Conservation (phyloP, 2,329 filamentous ascomycete species). For the Fusarium devonianum region DNA sequence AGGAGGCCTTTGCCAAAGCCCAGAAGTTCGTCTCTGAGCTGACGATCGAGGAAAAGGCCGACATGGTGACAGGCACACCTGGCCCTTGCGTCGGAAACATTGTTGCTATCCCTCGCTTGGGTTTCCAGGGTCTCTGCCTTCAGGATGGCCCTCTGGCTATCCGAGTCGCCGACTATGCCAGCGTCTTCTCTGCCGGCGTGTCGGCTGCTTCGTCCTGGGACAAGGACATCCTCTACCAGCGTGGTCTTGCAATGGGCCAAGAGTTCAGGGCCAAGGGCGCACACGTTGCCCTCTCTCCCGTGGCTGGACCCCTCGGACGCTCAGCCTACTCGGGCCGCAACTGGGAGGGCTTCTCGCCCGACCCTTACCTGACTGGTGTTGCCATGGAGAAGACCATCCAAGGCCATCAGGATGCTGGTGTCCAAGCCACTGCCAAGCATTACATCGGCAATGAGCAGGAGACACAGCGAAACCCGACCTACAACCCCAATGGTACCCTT, state of each 20-base stretch:
- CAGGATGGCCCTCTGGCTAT: slow-evolving; percentile 46
- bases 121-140: slow-evolving; percentile 53
- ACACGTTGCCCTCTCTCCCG: slow-evolving; percentile 66
- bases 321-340: slow-evolving; percentile 63
- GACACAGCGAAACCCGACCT: slow-evolving; percentile 43
- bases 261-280: slow-evolving; percentile 78
- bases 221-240: slow-evolving; percentile 70
- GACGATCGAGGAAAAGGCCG: slow-evolving; percentile 43
- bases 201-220: slow-evolving; percentile 73
- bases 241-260: slow-evolving; percentile 58
- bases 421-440: slow-evolving; percentile 51
- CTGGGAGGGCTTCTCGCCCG: slow-evolving; percentile 70
- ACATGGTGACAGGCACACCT: slow-evolving; percentile 46
- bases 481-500: slow-evolving; percentile 35
- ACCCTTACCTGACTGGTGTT: slow-evolving; percentile 72
- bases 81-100: slow-evolving; percentile 49
- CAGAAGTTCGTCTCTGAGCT: slow-evolving; percentile 43
- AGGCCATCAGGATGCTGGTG: slow-evolving; percentile 47
- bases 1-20: slow-evolving; percentile 48
- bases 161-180: slow-evolving; percentile 52
- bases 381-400: slow-evolving; percentile 47
- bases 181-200: slow-evolving; percentile 61
- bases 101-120: slow-evolving; percentile 49
- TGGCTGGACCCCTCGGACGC: slow-evolving; percentile 51
- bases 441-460: slow-evolving; percentile 50